phyloP scores from a whole-genome alignment of 441 rosid species.

The Populus hybrid region DNA sequence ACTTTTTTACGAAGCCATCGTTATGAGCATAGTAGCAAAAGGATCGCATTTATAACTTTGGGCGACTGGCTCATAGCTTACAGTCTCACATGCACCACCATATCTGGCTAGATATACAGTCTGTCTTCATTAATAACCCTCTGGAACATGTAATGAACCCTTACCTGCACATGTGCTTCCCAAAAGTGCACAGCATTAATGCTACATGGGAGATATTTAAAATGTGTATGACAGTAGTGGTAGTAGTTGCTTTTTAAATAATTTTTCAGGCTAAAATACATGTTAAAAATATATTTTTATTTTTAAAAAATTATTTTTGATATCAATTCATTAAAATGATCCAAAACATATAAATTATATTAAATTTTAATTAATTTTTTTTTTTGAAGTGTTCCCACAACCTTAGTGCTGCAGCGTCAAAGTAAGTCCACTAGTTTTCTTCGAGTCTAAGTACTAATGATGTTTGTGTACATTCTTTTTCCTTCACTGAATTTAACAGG shows the following conservation, averaged over 20 bases:
- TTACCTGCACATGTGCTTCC: constrained; percentile 39
- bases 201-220: neutral
- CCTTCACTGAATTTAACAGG: constrained; percentile 33
- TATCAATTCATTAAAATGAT: no score
- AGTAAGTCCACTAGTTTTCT: neutral
- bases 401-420: constrained; percentile 7
- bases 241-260: no score
- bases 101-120: constrained; percentile 11
- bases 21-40: constrained; percentile 14
- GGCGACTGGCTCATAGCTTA: constrained; percentile 13
- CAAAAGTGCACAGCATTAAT: constrained; percentile 20
- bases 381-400: no score
- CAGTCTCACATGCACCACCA: neutral
- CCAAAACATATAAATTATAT: no score
- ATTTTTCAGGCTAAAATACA: no score
- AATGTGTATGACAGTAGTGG: no score
- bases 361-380: no score
- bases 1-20: constrained; percentile 11
- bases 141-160: constrained; percentile 26
- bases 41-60: constrained; percentile 28
- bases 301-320: no score
- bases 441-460: neutral
- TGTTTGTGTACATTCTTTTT: neutral
- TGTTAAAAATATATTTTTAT: no score
- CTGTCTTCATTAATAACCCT: constrained; percentile 31